phyloP scores from a whole-genome alignment of 129 eudicot species.

The Flaveria brownii region DNA sequence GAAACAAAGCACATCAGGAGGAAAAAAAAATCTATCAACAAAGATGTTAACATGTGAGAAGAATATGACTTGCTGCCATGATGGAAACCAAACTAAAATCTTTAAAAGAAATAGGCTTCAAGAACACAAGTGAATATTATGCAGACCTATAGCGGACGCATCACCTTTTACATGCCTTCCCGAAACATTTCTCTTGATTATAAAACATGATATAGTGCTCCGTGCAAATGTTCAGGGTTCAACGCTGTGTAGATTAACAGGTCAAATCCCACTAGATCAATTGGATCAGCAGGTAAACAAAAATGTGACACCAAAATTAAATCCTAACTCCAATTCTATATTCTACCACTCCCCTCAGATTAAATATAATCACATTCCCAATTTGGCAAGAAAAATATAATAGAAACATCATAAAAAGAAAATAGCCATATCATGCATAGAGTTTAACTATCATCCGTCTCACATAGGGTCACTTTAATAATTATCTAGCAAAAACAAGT shows the following conservation, averaged over 20 bases:
- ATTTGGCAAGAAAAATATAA: constrained; percentile 19
- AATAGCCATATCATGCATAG: constrained; percentile 16
- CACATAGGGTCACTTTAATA: background rate
- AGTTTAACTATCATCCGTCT: constrained; percentile 1
- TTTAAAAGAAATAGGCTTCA: background rate
- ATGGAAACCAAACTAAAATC: background rate
- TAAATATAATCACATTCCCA: constrained; percentile 15
- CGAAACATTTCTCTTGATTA: background rate
- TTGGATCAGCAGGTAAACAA: background rate
- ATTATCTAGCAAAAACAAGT: background rate
- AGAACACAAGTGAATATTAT: background rate
- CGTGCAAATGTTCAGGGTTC: constrained; percentile 1
- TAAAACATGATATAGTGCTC: background rate
- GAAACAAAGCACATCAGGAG: constrained; percentile 4
- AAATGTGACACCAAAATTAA: constrained; percentile 13
- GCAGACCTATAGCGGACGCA: background rate
- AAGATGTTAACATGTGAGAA: background rate
- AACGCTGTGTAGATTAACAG: background rate
- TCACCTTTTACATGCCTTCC: background rate
- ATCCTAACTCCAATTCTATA: constrained; percentile 6
- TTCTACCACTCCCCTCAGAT: constrained; percentile 12
- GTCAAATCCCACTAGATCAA: background rate
- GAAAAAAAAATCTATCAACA: background rate
- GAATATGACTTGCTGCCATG: background rate
- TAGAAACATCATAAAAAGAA: constrained; percentile 6